phyloP scores from a whole-genome alignment of 345 rosid species.

The Angophora floribunda region DNA sequence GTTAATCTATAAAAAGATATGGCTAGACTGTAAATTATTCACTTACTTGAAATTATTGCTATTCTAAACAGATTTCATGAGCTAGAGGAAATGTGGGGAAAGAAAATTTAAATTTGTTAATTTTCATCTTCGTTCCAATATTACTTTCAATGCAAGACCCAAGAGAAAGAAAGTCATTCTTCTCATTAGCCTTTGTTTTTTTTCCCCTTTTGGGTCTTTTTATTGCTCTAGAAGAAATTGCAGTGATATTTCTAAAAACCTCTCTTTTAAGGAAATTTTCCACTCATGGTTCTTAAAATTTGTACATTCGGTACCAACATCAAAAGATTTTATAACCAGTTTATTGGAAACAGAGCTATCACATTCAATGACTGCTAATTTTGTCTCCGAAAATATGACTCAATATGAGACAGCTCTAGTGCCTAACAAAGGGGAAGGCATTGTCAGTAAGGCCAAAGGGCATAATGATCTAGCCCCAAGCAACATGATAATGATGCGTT shows the following conservation, averaged over 20 bases:
- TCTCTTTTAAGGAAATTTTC: neutral
- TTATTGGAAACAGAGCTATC: slow-evolving; percentile 26
- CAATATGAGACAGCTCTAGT: neutral
- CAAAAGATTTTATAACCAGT: neutral
- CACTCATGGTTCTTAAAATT: neutral
- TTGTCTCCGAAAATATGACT: slow-evolving; percentile 5
- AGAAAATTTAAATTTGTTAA: too few relatives aligned
- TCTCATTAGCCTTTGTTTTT: too few relatives aligned
- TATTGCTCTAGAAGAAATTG: too few relatives aligned
- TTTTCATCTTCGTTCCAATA: too few relatives aligned
- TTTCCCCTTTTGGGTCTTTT: too few relatives aligned
- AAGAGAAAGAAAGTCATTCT: too few relatives aligned
- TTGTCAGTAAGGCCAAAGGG: neutral
- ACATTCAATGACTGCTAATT: too few relatives aligned
- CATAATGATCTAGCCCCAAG: neutral
- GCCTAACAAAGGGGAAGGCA: neutral
- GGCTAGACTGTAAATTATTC: neutral
- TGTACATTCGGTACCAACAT: neutral
- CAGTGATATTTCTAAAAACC: too few relatives aligned
- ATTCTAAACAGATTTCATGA: neutral
- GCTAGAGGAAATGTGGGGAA: neutral
- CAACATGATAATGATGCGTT: slow-evolving; percentile 3
- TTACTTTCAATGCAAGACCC: too few relatives aligned
- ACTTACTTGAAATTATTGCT: neutral
- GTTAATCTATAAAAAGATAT: too few relatives aligned